Evolutionary conservation across 345 rosid species (phyloP).

Genomic region (Dipteronia sinensis): DNA sequence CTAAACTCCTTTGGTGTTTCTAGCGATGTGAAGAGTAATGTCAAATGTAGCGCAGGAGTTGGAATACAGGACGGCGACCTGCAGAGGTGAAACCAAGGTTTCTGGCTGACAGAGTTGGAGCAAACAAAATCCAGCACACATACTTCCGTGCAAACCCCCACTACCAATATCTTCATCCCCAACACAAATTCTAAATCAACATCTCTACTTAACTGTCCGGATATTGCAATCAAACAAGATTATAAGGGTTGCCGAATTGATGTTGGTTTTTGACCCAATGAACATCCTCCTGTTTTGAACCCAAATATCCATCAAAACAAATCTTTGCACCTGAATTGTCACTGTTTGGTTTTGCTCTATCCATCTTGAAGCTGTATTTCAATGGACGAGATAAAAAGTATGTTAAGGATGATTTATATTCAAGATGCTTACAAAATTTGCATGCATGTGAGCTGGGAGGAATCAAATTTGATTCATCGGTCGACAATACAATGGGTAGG

Average conservation of each 20-base stretch:
- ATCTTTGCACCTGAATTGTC: slow-evolving; percentile 46
- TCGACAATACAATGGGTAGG: slow-evolving; percentile 44
- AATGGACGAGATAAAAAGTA: not conserved
- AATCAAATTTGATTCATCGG: slow-evolving; percentile 42
- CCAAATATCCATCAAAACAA: slow-evolving; percentile 56
- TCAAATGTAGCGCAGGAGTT: slow-evolving; percentile 63
- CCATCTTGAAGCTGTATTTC: slow-evolving; percentile 42
- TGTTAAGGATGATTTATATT: too few relatives aligned
- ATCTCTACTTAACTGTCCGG: not conserved
- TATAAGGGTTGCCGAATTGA: slow-evolving; percentile 32
- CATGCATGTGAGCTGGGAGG: slow-evolving; percentile 10
- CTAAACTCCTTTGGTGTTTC: slow-evolving; percentile 41
- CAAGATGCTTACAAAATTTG: too few relatives aligned
- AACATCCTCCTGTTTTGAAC: slow-evolving; percentile 49
- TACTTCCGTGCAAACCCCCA: slow-evolving; percentile 62
- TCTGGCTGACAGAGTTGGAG: slow-evolving; percentile 52
- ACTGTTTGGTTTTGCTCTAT: slow-evolving; percentile 45
- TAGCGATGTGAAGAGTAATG: slow-evolving; percentile 44
- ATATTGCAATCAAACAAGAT: not conserved
- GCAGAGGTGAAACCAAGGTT: slow-evolving; percentile 52
- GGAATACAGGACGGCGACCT: slow-evolving; percentile 56
- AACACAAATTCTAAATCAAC: slow-evolving; percentile 4
- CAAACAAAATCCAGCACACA: slow-evolving; percentile 68
- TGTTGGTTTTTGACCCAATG: slow-evolving; percentile 49
- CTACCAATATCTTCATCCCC: slow-evolving; percentile 50